Percentiles rank a stretch among this genome's conserved stretches.
Conservation (phyloP, 371 early-diverging fungal genomes). For the Apophysomyces elegans region DNA sequence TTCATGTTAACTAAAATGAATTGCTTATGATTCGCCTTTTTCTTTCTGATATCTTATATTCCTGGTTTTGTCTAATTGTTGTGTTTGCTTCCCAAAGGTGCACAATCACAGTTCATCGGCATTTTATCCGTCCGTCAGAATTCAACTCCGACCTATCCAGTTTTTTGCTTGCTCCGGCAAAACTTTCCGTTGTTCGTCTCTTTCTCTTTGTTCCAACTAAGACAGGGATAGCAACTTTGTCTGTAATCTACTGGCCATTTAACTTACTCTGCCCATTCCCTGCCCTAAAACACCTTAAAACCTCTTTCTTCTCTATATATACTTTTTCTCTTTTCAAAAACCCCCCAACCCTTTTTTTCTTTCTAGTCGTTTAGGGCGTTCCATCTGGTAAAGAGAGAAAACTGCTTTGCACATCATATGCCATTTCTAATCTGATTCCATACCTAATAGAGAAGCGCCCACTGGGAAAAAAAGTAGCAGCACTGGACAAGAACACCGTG, state of each 20-base stretch:
- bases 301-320: not conserved
- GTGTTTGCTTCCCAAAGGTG: no score
- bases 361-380: slow-evolving; percentile 11
- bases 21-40: not conserved
- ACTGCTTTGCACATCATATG: not conserved
- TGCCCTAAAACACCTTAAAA: not conserved
- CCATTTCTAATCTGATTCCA: not conserved
- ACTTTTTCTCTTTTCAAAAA: not conserved
- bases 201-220: not conserved
- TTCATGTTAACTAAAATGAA: no score
- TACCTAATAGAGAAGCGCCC: slow-evolving; percentile 8
- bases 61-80: not conserved
- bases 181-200: not conserved
- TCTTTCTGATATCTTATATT: not conserved
- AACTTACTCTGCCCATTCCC: not conserved
- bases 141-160: not conserved
- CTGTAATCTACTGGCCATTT: no score
- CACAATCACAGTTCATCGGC: no score
- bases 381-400: not conserved
- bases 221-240: not conserved
- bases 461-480: slow-evolving; percentile 51
- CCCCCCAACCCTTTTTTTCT: slow-evolving; percentile 3
- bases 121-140: not conserved
- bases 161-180: not conserved
- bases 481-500: slow-evolving; percentile 57